phyloP scores from a whole-genome alignment of 495 filamentous ascomycete species.

The Daldinia bambusicola region DNA sequence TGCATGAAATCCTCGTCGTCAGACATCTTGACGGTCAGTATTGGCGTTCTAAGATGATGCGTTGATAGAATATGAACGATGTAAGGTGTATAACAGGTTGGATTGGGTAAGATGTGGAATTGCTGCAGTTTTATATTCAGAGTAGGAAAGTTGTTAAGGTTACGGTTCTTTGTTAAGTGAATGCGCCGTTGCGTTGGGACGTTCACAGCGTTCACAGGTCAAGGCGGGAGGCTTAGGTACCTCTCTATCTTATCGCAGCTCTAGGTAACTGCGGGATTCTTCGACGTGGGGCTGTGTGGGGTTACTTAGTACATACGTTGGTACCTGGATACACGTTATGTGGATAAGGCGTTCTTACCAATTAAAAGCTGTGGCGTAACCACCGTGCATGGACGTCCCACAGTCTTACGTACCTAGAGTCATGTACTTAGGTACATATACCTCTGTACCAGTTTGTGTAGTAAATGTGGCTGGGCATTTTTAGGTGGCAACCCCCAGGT shows the following conservation, averaged over 20 bases:
- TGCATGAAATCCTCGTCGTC: slow-evolving; percentile 97
- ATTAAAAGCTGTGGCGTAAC: too few relatives aligned
- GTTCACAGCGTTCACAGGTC: too few relatives aligned
- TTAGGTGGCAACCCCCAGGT: not conserved
- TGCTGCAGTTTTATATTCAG: too few relatives aligned
- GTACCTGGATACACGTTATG: not conserved
- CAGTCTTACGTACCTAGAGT: not conserved
- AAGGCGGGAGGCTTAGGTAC: not conserved
- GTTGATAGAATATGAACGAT: slow-evolving; percentile 7
- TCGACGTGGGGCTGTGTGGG: not conserved
- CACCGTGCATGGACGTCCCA: too few relatives aligned
- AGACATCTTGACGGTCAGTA: slow-evolving; percentile 71
- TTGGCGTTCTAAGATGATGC: slow-evolving; percentile 14
- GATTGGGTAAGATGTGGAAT: not conserved
- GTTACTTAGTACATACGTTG: not conserved
- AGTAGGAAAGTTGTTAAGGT: not conserved
- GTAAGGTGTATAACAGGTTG: not conserved
- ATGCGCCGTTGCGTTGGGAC: not conserved
- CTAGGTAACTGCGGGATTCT: not conserved
- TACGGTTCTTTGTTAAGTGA: not conserved
- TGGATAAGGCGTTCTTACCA: too few relatives aligned
- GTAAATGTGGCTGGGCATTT: slow-evolving; percentile 2
- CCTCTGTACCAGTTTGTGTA: not conserved
- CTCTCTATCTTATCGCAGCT: slow-evolving; percentile 32
- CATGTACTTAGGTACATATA: not conserved